These are phyloP conservation scores for Phalaenopsis hybrid DNA, from an alignment of 116 monocot species.

Conservation along the genomic window DNA sequence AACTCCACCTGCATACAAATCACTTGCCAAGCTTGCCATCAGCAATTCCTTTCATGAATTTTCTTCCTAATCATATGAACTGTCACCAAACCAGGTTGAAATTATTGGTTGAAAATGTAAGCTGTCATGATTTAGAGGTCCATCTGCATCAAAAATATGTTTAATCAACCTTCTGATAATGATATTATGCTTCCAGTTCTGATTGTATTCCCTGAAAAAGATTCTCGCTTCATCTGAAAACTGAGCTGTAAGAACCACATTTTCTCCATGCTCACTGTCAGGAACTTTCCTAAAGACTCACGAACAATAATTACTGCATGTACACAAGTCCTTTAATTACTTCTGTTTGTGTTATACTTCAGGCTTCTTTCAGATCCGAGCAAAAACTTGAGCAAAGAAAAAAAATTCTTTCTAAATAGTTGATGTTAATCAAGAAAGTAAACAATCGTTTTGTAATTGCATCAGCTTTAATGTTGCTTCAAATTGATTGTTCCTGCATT, in stretches of 20 bases:
- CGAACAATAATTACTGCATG: constrained; percentile 9
- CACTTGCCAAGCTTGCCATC: constrained; percentile 59
- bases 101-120: background rate
- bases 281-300: constrained; percentile 71
- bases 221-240: constrained; percentile 37
- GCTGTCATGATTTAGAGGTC: background rate
- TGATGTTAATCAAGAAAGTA: too few species aligned
- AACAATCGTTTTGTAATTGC: too few species aligned
- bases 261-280: constrained; percentile 45
- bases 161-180: constrained; percentile 66
- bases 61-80: background rate
- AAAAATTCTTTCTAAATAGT: too few species aligned
- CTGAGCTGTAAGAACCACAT: constrained; percentile 26
- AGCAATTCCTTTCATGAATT: constrained; percentile 35
- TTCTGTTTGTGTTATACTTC: too few species aligned
- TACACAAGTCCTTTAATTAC: too few species aligned
- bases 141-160: background rate
- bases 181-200: constrained; percentile 67
- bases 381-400: too few species aligned
- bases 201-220: constrained; percentile 38
- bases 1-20: constrained; percentile 39
- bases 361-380: too few species aligned
- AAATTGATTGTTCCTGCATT: too few species aligned
- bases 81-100: background rate
- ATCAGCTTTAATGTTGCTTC: too few species aligned